A percentile compares a stretch with the other conserved stretches of the same genome.
Evolutionary conservation across 73 alveolate species (phyloP).

Genomic region (Halteria grandinella): DNA sequence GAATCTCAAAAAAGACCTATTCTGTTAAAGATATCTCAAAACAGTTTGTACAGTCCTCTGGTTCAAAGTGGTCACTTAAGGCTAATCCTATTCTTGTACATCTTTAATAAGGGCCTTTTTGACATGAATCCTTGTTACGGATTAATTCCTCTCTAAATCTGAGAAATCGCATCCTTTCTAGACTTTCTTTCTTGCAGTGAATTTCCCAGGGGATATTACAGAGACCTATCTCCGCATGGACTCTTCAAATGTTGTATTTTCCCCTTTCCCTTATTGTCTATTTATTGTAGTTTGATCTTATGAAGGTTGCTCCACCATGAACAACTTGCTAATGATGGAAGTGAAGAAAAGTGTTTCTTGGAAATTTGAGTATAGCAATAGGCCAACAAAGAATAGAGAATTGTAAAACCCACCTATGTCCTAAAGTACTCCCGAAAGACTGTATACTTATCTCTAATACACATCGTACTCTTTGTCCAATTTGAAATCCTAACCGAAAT

Average conservation of each 20-base stretch:
- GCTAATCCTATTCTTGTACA: no score
- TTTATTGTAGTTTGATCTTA: no score
- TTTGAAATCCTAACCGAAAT: neutral
- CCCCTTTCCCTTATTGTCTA: neutral
- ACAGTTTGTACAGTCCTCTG: no score
- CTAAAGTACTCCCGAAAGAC: constrained; percentile 11
- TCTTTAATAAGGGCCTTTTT: no score
- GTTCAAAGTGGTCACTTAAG: no score
- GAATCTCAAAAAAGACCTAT: constrained; percentile 4
- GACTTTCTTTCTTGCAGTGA: neutral
- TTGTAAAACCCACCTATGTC: constrained; percentile 44
- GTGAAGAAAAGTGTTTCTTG: constrained; percentile 18
- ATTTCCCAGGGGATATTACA: neutral
- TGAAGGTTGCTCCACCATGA: neutral
- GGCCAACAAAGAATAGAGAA: constrained; percentile 14
- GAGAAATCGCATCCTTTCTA: constrained; percentile 1
- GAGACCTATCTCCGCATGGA: neutral
- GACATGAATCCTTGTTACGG: no score
- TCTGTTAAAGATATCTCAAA: no score
- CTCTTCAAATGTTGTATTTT: neutral
- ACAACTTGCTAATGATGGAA: constrained; percentile 12
- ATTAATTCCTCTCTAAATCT: no score
- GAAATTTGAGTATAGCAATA: constrained; percentile 12
- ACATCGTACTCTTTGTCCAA: constrained; percentile 32
- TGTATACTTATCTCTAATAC: constrained; percentile 14